Percentiles rank a stretch among this genome's conserved stretches.
These are phyloP conservation scores for Oryza rufipogon DNA, from an alignment of 176 grass and related monocot species.

Conservation along the genomic window DNA sequence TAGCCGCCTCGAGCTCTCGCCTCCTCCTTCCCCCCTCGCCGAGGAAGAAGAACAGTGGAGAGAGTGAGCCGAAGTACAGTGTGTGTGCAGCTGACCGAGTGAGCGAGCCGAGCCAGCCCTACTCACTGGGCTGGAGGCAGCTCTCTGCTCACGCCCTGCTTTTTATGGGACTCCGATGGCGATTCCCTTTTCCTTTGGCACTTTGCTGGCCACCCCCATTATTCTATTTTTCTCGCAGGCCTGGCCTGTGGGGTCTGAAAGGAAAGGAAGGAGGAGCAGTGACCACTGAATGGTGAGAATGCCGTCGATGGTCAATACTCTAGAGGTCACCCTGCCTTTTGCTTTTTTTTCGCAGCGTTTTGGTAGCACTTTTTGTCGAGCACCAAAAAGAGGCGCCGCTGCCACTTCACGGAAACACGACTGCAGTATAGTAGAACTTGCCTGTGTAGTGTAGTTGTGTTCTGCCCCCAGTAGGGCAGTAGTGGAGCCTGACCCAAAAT, in stretches of 20 bases:
- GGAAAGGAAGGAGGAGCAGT: background rate
- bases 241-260: background rate
- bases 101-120: background rate
- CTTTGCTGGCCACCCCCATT: constrained; percentile 48
- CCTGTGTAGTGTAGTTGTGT: background rate
- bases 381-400: constrained; percentile 20
- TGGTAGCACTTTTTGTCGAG: constrained; percentile 43
- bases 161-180: constrained; percentile 56
- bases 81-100: background rate
- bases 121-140: background rate
- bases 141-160: constrained; percentile 48
- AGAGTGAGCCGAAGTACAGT: background rate
- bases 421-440: background rate
- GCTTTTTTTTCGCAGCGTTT: constrained; percentile 47
- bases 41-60: background rate
- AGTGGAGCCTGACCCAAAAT: constrained; percentile 82
- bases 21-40: background rate
- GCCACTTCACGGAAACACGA: background rate
- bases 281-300: constrained; percentile 6
- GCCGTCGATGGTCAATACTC: constrained; percentile 34
- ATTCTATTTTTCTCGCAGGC: constrained; percentile 18
- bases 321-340: constrained; percentile 41
- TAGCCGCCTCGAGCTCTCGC: background rate
- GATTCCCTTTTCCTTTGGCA: constrained; percentile 90
- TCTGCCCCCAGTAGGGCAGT: constrained; percentile 34